Base-by-base conservation (phyloP, 1,284 basidiomycete species). In the Apiotrichum sp. region DNA sequence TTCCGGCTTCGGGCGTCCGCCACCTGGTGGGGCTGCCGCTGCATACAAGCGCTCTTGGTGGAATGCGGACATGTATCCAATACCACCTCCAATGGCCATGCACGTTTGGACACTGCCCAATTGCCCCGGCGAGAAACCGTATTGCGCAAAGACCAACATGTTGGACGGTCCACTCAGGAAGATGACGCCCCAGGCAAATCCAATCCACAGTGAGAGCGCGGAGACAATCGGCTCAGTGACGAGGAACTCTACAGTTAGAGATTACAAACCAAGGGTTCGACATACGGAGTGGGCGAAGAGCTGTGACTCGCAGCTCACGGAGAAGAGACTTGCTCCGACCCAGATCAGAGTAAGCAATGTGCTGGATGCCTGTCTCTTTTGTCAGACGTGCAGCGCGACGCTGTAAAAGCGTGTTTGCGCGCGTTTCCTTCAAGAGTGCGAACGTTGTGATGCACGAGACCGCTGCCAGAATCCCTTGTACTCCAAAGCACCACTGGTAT, bases 51-150 rank as follows among this genome's bases (percentile, higher is more conserved):
- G 48, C 58, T 73, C 70, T 61, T 75, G 72, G 57, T 70, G 74
- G 61, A 52, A 74, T 72, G 90, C 87, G 40, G 85, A 84, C 34
- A 87, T 64, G 45, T 86, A 86, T 0, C 88, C 89, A 39, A 90
- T 56, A 63, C 83, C 80, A 3, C 86, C 84, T 8, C 89, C 89
- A 40, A 80, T 43, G 31, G 39, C 42, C 3, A 50, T 42, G 22
- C 40, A 71, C 68, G 62, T 46, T 41, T 70, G 60, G 22, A 71
- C 55, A 5, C 60, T 58, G 39, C 49, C 49, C 2, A 63, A 54
- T 50, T 69, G 60, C 5, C 71, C 74, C 9, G 57, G 46, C 31
- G 57, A 63, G 56, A 67, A 72, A 22, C 72, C 72, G 57, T 74
- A 75, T n/a, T 68, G 56, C 10, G 55, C 52, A 45, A 72, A 72